Percentiles rank a stretch among this genome's conserved stretches.
These are phyloP conservation scores for Lipomyces chichibuensis DNA, from an alignment of 805 yeast genomes.

Conservation along the genomic window DNA sequence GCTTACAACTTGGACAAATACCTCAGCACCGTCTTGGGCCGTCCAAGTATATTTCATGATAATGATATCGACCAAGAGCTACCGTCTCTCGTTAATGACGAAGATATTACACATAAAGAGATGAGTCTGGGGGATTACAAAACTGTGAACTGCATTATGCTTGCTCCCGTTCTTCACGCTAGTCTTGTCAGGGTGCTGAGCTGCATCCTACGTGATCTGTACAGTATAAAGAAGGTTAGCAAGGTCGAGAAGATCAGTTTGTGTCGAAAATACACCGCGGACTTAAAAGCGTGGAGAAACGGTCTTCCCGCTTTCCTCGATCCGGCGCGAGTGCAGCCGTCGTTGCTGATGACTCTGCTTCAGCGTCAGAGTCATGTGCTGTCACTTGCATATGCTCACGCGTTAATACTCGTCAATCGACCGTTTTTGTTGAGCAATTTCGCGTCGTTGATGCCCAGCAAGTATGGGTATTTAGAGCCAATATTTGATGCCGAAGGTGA, in stretches of 20 bases:
- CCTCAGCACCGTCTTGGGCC: slow-evolving; percentile 53
- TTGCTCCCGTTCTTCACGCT: slow-evolving; percentile 29
- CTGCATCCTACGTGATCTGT: slow-evolving; percentile 25
- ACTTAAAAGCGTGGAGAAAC: slow-evolving; percentile 20
- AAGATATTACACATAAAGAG: slow-evolving; percentile 9
- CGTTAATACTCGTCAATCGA: slow-evolving; percentile 27
- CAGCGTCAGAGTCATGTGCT: slow-evolving; percentile 29
- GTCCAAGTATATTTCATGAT: slow-evolving; percentile 55
- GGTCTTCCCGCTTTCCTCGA: slow-evolving; percentile 29
- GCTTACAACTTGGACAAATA: slow-evolving; percentile 44
- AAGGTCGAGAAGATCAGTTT: not conserved
- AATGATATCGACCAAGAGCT: slow-evolving; percentile 50
- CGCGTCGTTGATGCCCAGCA: slow-evolving; percentile 20
- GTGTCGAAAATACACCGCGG: slow-evolving; percentile 11
- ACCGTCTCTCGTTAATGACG: slow-evolving; percentile 28
- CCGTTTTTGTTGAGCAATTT: slow-evolving; percentile 27
- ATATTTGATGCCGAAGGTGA: slow-evolving; percentile 10
- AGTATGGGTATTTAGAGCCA: not conserved
- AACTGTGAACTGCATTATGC: slow-evolving; percentile 20
- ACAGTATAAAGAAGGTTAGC: slow-evolving; percentile 13
- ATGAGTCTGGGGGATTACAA: slow-evolving; percentile 7
- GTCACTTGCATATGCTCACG: slow-evolving; percentile 27
- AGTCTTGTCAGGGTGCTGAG: slow-evolving; percentile 19
- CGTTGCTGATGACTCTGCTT: slow-evolving; percentile 19
- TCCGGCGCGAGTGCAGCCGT: slow-evolving; percentile 18